These are phyloP conservation scores for Leishmania gerbilli DNA, from an alignment of 208 protist genomes.

Conservation along the genomic window DNA sequence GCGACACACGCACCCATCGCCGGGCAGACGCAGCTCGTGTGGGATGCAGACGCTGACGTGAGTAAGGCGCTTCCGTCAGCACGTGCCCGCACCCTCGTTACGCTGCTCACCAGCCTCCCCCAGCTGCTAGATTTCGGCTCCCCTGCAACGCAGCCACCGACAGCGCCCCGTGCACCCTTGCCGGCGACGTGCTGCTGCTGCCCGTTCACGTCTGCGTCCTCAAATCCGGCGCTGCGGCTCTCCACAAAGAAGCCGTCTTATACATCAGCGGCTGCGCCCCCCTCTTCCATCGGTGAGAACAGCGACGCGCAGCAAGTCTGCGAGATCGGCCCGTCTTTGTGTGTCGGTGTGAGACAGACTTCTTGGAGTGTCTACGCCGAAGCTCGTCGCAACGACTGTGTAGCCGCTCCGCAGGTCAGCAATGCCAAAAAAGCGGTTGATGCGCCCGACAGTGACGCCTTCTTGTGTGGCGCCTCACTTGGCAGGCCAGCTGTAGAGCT, in stretches of 20 bases:
- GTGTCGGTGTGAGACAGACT: not conserved
- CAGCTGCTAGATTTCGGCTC: not conserved
- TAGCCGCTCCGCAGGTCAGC: not conserved
- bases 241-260: not conserved
- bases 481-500: not conserved
- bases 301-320: not conserved
- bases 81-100: constrained; percentile 15
- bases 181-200: constrained; percentile 18
- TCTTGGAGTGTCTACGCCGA: constrained; percentile 3
- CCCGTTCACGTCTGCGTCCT: not conserved
- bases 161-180: not conserved
- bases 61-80: not conserved
- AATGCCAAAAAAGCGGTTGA: not conserved
- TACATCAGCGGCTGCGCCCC: not conserved
- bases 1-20: not conserved
- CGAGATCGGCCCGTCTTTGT: not conserved
- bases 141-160: too few relatives aligned
- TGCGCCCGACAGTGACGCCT: not conserved
- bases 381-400: not conserved
- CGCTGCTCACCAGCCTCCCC: constrained; percentile 20
- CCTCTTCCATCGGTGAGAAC: too few relatives aligned
- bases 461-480: not conserved
- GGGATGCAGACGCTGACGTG: not conserved
- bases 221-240: not conserved
- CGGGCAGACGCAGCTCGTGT: not conserved